A percentile compares a stretch with the other conserved stretches of the same genome.
These are phyloP conservation scores for Fonsecaea multimorphosa DNA, from an alignment of 2,329 filamentous ascomycete species.

Conservation along the genomic window DNA sequence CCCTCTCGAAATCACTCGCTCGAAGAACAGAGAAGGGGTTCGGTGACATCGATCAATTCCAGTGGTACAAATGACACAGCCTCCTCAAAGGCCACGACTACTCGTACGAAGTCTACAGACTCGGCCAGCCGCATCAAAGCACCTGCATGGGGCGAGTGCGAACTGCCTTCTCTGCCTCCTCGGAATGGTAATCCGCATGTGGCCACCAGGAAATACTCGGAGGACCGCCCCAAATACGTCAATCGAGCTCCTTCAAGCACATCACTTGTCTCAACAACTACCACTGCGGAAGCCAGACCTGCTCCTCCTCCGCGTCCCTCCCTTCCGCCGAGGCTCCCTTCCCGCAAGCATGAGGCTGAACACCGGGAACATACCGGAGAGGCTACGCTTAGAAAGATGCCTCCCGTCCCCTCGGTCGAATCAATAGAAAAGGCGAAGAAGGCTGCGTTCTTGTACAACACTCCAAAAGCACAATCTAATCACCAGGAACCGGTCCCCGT, in stretches of 20 bases:
- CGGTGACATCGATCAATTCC: conserved; percentile 58
- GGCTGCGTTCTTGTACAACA: conserved; percentile 52
- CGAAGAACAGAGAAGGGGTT: conserved; percentile 45
- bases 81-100: conserved; percentile 26
- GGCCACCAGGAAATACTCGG: conserved; percentile 41
- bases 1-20: conserved; percentile 52
- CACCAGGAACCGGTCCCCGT: conserved; percentile 35
- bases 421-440: conserved; percentile 47
- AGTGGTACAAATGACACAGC: conserved; percentile 49
- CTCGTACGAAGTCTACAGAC: conserved; percentile 40
- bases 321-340: conserved; percentile 37
- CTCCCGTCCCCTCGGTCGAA: conserved; percentile 45
- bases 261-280: conserved; percentile 25
- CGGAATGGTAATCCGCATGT: conserved; percentile 45
- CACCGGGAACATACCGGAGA: conserved; percentile 31
- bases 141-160: conserved; percentile 62
- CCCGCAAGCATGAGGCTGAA: conserved; percentile 28
- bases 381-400: conserved; percentile 36
- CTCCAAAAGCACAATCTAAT: conserved; percentile 29
- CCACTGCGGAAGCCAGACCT: conserved; percentile 30
- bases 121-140: conserved; percentile 55
- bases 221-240: conserved; percentile 48
- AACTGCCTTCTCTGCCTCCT: conserved; percentile 61
- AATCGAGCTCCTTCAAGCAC: conserved; percentile 46
- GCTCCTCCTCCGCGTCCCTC: conserved; percentile 29